Percentiles rank a stretch among this genome's conserved stretches.
Evolutionary conservation across 192 early-diverging fungal species (phyloP).

Genomic region (Gamsiella multidivaricata): DNA sequence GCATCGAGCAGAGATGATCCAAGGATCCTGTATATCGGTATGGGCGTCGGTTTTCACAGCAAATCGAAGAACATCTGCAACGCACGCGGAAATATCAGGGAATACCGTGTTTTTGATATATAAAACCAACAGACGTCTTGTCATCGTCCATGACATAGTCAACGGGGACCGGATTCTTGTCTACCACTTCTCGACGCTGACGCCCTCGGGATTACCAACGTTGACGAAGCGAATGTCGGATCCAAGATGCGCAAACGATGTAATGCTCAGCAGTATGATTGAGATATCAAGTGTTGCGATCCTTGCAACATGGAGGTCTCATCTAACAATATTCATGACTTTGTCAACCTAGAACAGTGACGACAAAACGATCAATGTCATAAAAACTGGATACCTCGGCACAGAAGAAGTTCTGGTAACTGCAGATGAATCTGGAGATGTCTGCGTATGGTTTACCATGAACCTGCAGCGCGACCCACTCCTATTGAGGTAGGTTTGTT

Average conservation of each 20-base stretch:
- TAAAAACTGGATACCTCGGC: conserved; percentile 63
- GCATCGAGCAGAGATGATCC: conserved; percentile 53
- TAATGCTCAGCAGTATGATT: not conserved
- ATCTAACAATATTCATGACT: too few relatives aligned
- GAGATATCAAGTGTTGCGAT: too few relatives aligned
- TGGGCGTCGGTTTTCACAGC: not conserved
- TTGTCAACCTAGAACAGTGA: conserved; percentile 6
- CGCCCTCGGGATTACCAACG: conserved; percentile 20
- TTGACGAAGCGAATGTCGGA: conserved; percentile 12
- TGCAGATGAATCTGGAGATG: conserved; percentile 64
- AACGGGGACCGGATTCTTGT: conserved; percentile 40
- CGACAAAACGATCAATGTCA: conserved; percentile 64
- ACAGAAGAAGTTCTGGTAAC: conserved; percentile 64
- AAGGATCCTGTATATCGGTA: conserved; percentile 56
- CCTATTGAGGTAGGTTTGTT: conserved; percentile 56
- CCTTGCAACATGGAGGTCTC: too few relatives aligned
- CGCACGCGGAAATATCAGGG: too few relatives aligned
- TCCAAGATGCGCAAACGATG: conserved; percentile 28
- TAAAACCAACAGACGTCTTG: not conserved
- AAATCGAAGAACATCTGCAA: not conserved
- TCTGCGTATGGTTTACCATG: conserved; percentile 64
- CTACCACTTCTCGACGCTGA: conserved; percentile 38
- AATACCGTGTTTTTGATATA: not conserved
- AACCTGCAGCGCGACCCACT: conserved; percentile 54
- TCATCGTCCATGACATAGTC: conserved; percentile 21